Conservation (phyloP, 1,284 basidiomycete species). For the Sanghuangporus weigelae region DNA sequence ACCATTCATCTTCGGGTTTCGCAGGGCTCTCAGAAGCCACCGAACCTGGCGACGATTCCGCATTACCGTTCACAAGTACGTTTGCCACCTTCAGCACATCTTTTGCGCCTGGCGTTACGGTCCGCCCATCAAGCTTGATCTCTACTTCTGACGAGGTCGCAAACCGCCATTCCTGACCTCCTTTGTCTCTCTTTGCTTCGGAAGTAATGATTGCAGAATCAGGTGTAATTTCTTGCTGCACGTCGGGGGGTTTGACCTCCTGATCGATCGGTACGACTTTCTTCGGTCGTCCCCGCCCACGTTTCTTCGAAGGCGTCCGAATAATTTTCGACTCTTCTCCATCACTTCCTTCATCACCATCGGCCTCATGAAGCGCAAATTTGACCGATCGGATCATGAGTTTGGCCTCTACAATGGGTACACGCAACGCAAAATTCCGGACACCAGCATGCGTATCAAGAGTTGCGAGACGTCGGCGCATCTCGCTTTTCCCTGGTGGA, state of each 20-base stretch:
- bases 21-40: neutral
- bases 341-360: conserved; percentile 38
- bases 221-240: neutral
- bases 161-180: neutral
- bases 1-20: conserved; percentile 10
- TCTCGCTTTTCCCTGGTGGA: conserved; percentile 39
- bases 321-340: conserved; percentile 20
- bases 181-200: neutral
- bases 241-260: conserved; percentile 1
- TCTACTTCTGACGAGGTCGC: conserved; percentile 7
- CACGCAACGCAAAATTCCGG: conserved; percentile 58
- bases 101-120: neutral
- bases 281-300: conserved; percentile 17
- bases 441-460: conserved; percentile 57
- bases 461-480: conserved; percentile 49
- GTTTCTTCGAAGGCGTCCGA: conserved; percentile 10
- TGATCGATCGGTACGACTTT: conserved; percentile 1
- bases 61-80: neutral
- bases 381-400: conserved; percentile 8
- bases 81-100: neutral
- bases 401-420: conserved; percentile 43
- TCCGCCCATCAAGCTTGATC: conserved; percentile 9
- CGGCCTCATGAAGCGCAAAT: conserved; percentile 30
- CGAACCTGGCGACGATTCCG: neutral
- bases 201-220: neutral